These are phyloP conservation scores for Chalara sp. DNA, from an alignment of 2,329 filamentous ascomycete species.

Conservation along the genomic window DNA sequence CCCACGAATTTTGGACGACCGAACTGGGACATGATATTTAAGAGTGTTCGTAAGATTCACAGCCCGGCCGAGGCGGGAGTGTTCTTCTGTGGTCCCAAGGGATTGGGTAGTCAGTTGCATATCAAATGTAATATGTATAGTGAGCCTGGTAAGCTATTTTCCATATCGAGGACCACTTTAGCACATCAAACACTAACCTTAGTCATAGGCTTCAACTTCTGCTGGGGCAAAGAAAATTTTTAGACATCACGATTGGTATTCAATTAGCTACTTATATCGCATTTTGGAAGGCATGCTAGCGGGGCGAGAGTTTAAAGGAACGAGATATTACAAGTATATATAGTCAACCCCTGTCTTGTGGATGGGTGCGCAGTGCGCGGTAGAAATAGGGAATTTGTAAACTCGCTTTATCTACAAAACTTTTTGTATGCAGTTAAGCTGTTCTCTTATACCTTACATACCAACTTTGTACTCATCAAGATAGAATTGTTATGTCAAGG, in stretches of 20 bases:
- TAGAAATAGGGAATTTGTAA: too few species aligned
- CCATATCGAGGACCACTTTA: background rate
- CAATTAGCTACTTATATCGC: background rate
- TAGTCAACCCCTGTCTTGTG: too few species aligned
- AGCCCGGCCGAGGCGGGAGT: conserved; percentile 66
- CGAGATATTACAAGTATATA: too few species aligned
- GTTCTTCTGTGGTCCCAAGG: conserved; percentile 83
- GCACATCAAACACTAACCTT: conserved; percentile 5
- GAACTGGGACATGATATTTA: conserved; percentile 89
- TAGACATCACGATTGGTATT: conserved; percentile 20
- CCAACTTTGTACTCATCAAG: too few species aligned
- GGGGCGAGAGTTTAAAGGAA: background rate
- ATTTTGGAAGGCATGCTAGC: background rate
- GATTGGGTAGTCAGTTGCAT: conserved; percentile 67
- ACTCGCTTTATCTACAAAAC: too few species aligned
- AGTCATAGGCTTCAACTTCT: conserved; percentile 23
- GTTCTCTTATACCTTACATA: too few species aligned
- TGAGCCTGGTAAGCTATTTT: conserved; percentile 61
- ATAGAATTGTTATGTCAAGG: too few species aligned
- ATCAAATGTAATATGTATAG: conserved; percentile 86
- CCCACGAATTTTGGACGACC: conserved; percentile 82
- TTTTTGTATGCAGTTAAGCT: too few species aligned
- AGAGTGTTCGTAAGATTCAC: conserved; percentile 74
- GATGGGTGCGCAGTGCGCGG: too few species aligned
- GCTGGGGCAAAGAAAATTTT: conserved; percentile 46